Evolutionary conservation across 192 early-diverging fungal species (phyloP).

Genomic region (Geranomyces variabilis): DNA sequence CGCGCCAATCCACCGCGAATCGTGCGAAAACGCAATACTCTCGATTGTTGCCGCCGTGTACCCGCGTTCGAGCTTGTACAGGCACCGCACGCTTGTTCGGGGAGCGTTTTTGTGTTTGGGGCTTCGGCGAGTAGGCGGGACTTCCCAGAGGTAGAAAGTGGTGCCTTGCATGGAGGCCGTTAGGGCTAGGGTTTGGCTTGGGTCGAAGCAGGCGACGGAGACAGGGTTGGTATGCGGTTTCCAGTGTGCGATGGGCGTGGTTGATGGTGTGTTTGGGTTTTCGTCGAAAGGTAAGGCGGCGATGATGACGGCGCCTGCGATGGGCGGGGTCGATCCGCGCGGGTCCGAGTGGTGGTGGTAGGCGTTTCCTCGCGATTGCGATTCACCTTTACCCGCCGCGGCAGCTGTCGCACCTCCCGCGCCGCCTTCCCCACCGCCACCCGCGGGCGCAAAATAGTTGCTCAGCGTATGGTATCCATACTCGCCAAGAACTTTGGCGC

Average conservation of each 20-base stretch:
- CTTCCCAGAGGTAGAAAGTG: conserved; percentile 72
- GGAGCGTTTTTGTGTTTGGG: conserved; percentile 28
- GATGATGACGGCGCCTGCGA: neutral
- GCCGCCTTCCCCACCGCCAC: too few relatives aligned
- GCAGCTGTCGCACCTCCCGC: too few relatives aligned
- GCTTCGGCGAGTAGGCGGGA: conserved; percentile 39
- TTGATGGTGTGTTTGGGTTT: neutral
- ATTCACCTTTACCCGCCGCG: too few relatives aligned
- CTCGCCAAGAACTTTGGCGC: conserved; percentile 73
- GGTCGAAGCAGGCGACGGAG: conserved; percentile 63
- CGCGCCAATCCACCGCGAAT: conserved; percentile 76
- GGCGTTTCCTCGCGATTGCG: too few relatives aligned
- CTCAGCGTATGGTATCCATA: conserved; percentile 70
- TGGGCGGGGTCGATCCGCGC: neutral
- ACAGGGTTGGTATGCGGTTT: conserved; percentile 72
- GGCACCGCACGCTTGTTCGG: conserved; percentile 25
- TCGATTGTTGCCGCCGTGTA: conserved; percentile 76
- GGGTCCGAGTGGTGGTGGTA: neutral
- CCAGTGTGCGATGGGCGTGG: conserved; percentile 62
- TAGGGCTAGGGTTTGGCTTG: conserved; percentile 66
- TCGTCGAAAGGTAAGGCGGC: neutral
- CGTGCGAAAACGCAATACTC: conserved; percentile 63
- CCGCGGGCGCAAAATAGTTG: conserved; percentile 58
- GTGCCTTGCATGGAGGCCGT: conserved; percentile 74
- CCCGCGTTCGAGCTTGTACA: conserved; percentile 79